Conservation (phyloP, 768 basidiomycete species). For the Leccinum subgranulosum region DNA sequence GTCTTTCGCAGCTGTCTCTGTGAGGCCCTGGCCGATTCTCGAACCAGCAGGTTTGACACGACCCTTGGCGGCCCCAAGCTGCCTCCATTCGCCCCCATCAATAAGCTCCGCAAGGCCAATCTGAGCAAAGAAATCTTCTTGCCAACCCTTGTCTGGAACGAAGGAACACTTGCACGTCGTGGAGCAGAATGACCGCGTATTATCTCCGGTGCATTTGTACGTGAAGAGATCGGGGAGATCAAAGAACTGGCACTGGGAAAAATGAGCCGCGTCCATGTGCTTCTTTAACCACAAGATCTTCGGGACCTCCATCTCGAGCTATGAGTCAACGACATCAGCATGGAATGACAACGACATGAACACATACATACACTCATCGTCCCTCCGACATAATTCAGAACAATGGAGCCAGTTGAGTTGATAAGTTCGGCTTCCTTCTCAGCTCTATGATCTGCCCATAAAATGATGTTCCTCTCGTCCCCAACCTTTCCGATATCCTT, state of each 20-base stretch:
- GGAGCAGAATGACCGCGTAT: slow-evolving; percentile 84
- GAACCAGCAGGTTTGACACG: slow-evolving; percentile 75
- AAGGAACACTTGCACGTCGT: slow-evolving; percentile 96
- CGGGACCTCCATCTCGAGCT: slow-evolving; percentile 99
- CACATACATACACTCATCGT: slow-evolving; percentile 76
- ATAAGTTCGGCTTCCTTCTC: slow-evolving; percentile 88
- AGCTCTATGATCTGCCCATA: slow-evolving; percentile 98
- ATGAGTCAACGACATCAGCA: slow-evolving; percentile 5
- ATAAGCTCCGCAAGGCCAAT: slow-evolving; percentile 79
- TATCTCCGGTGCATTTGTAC: slow-evolving; percentile 76
- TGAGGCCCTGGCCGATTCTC: slow-evolving; percentile 83
- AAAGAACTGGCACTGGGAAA: slow-evolving; percentile 77
- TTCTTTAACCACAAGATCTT: slow-evolving; percentile 97
- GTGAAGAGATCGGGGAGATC: slow-evolving; percentile 97
- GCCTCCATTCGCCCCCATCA: slow-evolving; percentile 58
- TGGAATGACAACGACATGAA: neutral
- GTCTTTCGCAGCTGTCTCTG: slow-evolving; percentile 74
- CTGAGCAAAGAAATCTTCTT: slow-evolving; percentile 76
- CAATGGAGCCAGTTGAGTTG: slow-evolving; percentile 79
- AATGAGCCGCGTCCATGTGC: slow-evolving; percentile 70
- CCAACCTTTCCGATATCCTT: slow-evolving; percentile 49
- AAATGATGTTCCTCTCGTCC: slow-evolving; percentile 81
- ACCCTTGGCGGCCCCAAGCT: slow-evolving; percentile 67
- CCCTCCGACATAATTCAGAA: slow-evolving; percentile 93
- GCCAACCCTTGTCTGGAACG: slow-evolving; percentile 87